Base-by-base conservation (phyloP, 805 yeast species). In the Jamesozyma jinghongensis region DNA sequence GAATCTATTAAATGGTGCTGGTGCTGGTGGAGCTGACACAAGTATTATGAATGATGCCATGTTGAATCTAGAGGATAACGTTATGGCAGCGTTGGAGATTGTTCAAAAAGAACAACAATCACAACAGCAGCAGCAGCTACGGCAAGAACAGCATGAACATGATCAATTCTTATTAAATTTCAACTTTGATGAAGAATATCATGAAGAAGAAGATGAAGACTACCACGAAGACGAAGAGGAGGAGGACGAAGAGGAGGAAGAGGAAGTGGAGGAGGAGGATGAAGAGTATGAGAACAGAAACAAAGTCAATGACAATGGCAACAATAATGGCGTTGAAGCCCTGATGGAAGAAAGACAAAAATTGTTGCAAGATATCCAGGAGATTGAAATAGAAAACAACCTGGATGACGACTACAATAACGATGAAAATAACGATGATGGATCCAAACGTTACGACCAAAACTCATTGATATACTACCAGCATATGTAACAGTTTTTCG, bases 21-120 rank as follows among this genome's bases (percentile, higher is more conserved):
- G 17, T 29, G 17, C 18, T 3, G 28, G 10, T 27, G 18, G 4
- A 19, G 29, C 20, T 40, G 34, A 32, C 34, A 41, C 10, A 18
- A 27, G 20, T 19, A 38, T 32, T 20, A 52, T 57, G 41, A 53
- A 55, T 30, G 54, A 53, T 36, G 57, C 59, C 3, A 50, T 48
- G 35, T 25, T 43, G 19, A 46, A 51, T 36, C 39, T 59, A 3
- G 62, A 56, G 6, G 59, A 54, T 33, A 55, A 57, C 44, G 57
- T 53, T 4, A 49, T 57, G 49, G 56, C 56, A 3, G 57, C 58
- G 3, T 51, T 55, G 8, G 52, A 52, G 43, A 46, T 54, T 25
- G 56, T 48, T 8, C 51, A 48, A 30, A 47, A 51, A 30, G 50
- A 48, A 25, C 50, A 50, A 26, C 42, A 44, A 29, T 31, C 37